phyloP scores from a whole-genome alignment of 352 stramenopile species.

The Phytophthora idaei region DNA sequence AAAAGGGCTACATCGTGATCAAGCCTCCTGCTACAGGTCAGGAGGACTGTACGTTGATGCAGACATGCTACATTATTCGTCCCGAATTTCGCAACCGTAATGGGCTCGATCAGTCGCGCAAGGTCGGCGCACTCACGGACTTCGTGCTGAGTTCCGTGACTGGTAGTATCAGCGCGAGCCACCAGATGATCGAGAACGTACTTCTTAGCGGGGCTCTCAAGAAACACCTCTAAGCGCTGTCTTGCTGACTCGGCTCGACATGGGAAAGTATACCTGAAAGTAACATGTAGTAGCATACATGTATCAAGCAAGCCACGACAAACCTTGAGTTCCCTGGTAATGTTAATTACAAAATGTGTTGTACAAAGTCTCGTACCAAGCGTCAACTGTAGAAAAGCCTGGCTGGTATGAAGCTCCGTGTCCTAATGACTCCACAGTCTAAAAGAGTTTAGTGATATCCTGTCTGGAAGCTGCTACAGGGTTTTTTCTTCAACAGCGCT shows the following conservation, averaged over 20 bases:
- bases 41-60: slow-evolving; percentile 39
- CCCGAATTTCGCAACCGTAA: slow-evolving; percentile 42
- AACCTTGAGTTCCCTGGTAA: not conserved
- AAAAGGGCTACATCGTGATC: slow-evolving; percentile 53
- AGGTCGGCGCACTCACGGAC: slow-evolving; percentile 51
- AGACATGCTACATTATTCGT: slow-evolving; percentile 50
- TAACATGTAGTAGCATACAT: not conserved
- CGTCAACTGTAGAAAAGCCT: slow-evolving; percentile 11
- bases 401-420: slow-evolving; percentile 19
- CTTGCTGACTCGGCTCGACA: slow-evolving; percentile 2
- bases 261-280: not conserved
- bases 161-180: slow-evolving; percentile 45
- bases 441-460: slow-evolving; percentile 24
- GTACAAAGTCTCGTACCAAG: slow-evolving; percentile 32
- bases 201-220: slow-evolving; percentile 41
- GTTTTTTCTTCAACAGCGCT: slow-evolving; percentile 17
- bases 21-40: slow-evolving; percentile 32
- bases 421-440: slow-evolving; percentile 26
- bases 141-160: slow-evolving; percentile 53
- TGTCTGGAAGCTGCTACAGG: slow-evolving; percentile 12
- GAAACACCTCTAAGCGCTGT: slow-evolving; percentile 4
- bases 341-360: slow-evolving; percentile 37
- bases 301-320: slow-evolving; percentile 3
- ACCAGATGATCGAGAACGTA: slow-evolving; percentile 67
- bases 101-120: slow-evolving; percentile 34